Evolutionary conservation across 2,329 filamentous ascomycete species (phyloP).

Genomic region (Emericellopsis atlantica): DNA sequence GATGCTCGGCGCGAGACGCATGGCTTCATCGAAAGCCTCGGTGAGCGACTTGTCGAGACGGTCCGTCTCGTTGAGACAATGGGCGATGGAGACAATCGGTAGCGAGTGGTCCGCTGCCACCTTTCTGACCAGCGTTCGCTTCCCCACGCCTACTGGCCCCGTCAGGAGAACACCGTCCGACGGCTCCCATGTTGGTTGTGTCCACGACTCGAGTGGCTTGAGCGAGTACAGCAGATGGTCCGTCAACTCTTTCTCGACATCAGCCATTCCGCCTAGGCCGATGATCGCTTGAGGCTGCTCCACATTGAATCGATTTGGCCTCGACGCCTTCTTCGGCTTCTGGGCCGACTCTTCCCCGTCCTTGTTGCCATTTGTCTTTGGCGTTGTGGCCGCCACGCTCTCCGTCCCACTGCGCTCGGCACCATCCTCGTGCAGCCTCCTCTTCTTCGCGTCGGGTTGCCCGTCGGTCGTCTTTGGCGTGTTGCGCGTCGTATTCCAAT

Average conservation of each 20-base stretch:
- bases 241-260: conserved; percentile 5
- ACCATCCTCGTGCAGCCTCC: conserved; percentile 14
- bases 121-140: conserved; percentile 63
- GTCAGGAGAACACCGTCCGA: conserved; percentile 55
- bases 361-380: not conserved
- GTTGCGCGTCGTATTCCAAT: conserved; percentile 16
- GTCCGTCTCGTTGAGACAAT: conserved; percentile 23
- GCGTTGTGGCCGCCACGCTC: conserved; percentile 3
- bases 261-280: conserved; percentile 16
- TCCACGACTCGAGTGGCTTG: not conserved
- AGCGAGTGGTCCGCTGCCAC: conserved; percentile 61
- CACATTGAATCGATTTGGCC: conserved; percentile 15
- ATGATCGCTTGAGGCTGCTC: conserved; percentile 10
- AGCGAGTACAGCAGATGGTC: not conserved
- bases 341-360: not conserved
- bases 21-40: conserved; percentile 59
- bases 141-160: conserved; percentile 70
- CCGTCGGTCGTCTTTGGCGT: conserved; percentile 9
- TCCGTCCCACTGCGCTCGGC: conserved; percentile 10
- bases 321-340: conserved; percentile 15
- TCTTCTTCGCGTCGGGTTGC: conserved; percentile 17
- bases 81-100: conserved; percentile 50
- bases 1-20: conserved; percentile 72
- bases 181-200: conserved; percentile 4
- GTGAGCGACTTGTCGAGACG: conserved; percentile 23